Base-by-base conservation (phyloP, 352 stramenopile species). In the Phytophthora chlamydospora region DNA sequence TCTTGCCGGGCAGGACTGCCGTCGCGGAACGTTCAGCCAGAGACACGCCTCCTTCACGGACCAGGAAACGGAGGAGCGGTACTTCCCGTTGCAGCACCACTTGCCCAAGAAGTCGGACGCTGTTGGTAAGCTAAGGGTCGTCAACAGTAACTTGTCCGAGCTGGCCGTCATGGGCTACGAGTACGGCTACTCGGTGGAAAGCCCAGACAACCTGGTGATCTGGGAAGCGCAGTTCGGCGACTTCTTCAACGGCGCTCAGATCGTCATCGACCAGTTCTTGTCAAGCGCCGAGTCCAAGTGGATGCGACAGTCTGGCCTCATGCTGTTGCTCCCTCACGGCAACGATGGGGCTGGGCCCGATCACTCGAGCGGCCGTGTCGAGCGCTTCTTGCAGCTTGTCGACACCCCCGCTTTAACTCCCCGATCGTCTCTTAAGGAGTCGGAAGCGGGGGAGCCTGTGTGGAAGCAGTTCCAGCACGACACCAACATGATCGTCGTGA, bases 221-320 rank as follows among this genome's bases (percentile, higher is more conserved):
- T 97, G 90, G 90, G 90, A 97, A 45, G 90, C 90, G 8, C 90
- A 97, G 58, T 97, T 97, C 49, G 90, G 90, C 11, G 90, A 97
- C 66, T 97, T 96, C 45, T 85, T 86, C 73, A 97, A 97, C 48
- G 82, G 84, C 24, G 89, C 86, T 29, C 89, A 97, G 56, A 92
- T 92, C 35, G 81, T 96, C 44, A 95, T 97, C 52, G 90, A 97
- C 56, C 83, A 91, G 53, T 97, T 97, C 62, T 69, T 97, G 27
- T 77, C 83, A 12, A 93, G 78, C 47, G 87, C 75, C 33, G 90
- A 97, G 60, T 87, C 80, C 60, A 97, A 97, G 71, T 97, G 88
- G 89, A 90, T 95, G 81, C 83, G 85, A 6, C 87, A 95, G 48
- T 95, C 85, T 2, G 87, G 88, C 16, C 61, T 97, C 6, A 77